Percentiles rank a stretch among this genome's conserved stretches.
These are phyloP conservation scores for Aristolochia fimbriata DNA, from an alignment of 164 flowering plant genomes.

Conservation along the genomic window DNA sequence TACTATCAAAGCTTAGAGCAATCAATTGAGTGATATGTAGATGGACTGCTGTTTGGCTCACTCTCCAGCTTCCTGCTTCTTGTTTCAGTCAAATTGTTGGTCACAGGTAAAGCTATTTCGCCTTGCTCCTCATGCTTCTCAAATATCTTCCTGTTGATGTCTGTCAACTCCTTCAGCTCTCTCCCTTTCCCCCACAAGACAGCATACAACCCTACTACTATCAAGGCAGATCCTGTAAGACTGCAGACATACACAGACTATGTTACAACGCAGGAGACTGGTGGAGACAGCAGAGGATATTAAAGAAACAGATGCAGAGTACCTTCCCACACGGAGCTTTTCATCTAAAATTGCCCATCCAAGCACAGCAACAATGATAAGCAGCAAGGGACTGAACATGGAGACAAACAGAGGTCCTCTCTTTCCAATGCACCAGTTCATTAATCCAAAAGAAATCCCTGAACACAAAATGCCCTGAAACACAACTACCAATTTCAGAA, in stretches of 20 bases:
- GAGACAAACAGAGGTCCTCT: constrained; percentile 87
- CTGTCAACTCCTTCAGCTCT: constrained; percentile 19
- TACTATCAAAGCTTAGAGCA: constrained; percentile 1
- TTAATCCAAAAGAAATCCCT: neutral
- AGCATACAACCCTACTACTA: constrained; percentile 67
- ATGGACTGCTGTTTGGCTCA: neutral
- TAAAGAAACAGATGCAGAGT: constrained; percentile 6
- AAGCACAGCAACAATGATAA: constrained; percentile 52
- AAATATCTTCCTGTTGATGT: neutral
- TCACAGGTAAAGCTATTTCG: constrained; percentile 11
- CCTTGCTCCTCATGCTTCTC: constrained; percentile 3
- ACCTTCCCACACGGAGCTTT: constrained; percentile 64
- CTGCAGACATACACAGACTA: constrained; percentile 19
- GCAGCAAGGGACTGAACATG: constrained; percentile 64
- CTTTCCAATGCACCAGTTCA: constrained; percentile 54
- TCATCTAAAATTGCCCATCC: constrained; percentile 67
- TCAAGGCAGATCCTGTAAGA: constrained; percentile 46
- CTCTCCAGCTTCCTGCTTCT: neutral
- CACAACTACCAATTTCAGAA: neutral
- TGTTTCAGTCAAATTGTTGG: neutral
- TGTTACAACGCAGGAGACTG: too few relatives aligned
- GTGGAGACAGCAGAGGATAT: neutral
- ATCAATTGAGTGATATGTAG: constrained; percentile 4
- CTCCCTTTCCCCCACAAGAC: constrained; percentile 77
- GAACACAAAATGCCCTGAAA: neutral